phyloP scores from a whole-genome alignment of 2,329 filamentous ascomycete genomes.

The Trichophyton mentagrophytes region DNA sequence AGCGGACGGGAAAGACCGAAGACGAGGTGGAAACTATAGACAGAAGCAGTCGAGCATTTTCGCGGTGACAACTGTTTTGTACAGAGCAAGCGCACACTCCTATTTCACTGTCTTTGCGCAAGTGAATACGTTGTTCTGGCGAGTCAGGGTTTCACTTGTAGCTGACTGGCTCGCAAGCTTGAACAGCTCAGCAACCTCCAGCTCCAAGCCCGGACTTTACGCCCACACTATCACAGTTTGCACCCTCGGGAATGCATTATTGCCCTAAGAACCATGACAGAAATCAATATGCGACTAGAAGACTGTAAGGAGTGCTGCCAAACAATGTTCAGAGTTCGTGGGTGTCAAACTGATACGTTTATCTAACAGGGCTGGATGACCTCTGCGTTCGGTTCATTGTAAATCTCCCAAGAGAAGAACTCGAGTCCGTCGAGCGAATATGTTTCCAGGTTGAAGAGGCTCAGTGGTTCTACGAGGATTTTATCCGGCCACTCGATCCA shows the following conservation, averaged over 20 bases:
- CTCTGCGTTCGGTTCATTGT: slow-evolving; percentile 96
- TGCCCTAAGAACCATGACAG: slow-evolving; percentile 53
- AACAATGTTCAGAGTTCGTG: background rate
- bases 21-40: background rate
- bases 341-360: slow-evolving; percentile 6
- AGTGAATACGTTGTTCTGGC: background rate
- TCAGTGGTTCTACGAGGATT: slow-evolving; percentile 99
- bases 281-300: slow-evolving; percentile 72
- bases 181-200: background rate
- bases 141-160: background rate
- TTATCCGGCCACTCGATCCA: slow-evolving; percentile 81
- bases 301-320: slow-evolving; percentile 49
- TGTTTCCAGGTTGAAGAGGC: slow-evolving; percentile 98
- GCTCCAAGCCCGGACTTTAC: background rate
- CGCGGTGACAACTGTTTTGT: background rate
- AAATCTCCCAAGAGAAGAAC: slow-evolving; percentile 84
- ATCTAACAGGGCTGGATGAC: slow-evolving; percentile 72
- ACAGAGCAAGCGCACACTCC: background rate
- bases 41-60: background rate
- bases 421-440: slow-evolving; percentile 79
- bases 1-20: background rate
- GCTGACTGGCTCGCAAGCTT: background rate
- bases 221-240: background rate
- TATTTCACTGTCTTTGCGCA: background rate
- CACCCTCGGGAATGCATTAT: slow-evolving; percentile 46